phyloP scores from a whole-genome alignment of 139 green algal genomes.

The Tetradesmus lagerheimii region DNA sequence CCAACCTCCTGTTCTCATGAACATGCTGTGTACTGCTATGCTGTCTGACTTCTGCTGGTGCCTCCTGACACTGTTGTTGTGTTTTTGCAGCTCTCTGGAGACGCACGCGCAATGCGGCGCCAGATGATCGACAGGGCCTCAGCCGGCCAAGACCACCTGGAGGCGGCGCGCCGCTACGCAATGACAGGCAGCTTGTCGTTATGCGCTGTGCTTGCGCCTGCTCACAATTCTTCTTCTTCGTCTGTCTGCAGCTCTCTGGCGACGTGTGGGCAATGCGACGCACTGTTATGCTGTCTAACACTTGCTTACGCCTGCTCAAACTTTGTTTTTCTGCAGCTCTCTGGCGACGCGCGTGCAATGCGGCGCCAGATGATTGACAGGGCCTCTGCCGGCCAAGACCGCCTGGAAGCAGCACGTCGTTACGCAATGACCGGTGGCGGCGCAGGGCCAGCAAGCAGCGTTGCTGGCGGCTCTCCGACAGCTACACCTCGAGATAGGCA shows the following conservation, averaged over 20 bases:
- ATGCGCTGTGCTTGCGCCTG: too few relatives aligned
- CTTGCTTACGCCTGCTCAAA: neutral
- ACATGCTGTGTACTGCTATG: too few relatives aligned
- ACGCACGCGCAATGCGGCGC: conserved; percentile 37
- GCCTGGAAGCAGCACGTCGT: conserved; percentile 4
- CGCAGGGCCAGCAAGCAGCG: neutral
- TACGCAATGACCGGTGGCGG: conserved; percentile 4
- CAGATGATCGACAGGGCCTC: conserved; percentile 7
- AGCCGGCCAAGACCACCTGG: conserved; percentile 14
- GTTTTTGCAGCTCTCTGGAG: neutral
- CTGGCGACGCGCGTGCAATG: conserved; percentile 35
- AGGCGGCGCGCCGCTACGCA: neutral
- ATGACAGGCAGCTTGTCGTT: too few relatives aligned
- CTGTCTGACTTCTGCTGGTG: too few relatives aligned
- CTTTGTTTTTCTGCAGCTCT: neutral
- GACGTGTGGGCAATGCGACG: too few relatives aligned
- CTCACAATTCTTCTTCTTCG: too few relatives aligned
- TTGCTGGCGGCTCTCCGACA: neutral
- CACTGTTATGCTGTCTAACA: too few relatives aligned
- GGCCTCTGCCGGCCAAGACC: neutral
- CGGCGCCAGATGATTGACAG: conserved; percentile 30
- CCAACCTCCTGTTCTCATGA: too few relatives aligned
- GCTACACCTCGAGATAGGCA: neutral
- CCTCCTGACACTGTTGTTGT: neutral
- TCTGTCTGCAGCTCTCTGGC: too few relatives aligned